Conservation (phyloP, 163 green algal species). For the Prototheca wickerhamii region DNA sequence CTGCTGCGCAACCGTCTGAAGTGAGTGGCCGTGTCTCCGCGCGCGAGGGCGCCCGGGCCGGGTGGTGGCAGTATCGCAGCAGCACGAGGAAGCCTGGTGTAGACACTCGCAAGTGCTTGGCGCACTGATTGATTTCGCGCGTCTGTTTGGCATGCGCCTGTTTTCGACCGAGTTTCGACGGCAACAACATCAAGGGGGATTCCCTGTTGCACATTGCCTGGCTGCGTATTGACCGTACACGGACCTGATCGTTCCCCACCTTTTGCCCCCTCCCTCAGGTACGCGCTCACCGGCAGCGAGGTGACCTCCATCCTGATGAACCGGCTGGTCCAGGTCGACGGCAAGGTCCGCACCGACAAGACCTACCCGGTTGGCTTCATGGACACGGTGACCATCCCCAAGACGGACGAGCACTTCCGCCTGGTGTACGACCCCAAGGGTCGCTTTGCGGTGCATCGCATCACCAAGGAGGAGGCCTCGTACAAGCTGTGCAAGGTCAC, state of each 20-base stretch:
- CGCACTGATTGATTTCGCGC: background rate
- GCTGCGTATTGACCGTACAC: background rate
- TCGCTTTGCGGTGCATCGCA: slow-evolving; percentile 94
- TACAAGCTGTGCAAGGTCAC: slow-evolving; percentile 99
- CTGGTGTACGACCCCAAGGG: slow-evolving; percentile 97
- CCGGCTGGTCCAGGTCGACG: slow-evolving; percentile 94
- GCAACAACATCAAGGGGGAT: no score
- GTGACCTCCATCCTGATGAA: slow-evolving; percentile 96
- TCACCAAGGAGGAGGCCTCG: slow-evolving; percentile 83
- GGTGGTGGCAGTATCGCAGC: no score
- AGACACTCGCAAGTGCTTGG: background rate
- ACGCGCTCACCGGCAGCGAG: slow-evolving; percentile 93
- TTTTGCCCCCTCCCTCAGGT: slow-evolving; percentile 48
- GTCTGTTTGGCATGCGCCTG: background rate
- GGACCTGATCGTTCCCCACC: background rate
- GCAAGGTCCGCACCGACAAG: slow-evolving; percentile 93
- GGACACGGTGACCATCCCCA: slow-evolving; percentile 95
- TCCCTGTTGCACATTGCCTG: no score
- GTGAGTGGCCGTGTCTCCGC: no score
- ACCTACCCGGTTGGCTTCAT: slow-evolving; percentile 97
- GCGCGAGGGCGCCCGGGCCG: no score
- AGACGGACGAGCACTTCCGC: slow-evolving; percentile 98
- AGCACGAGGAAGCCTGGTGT: background rate
- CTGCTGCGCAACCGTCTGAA: slow-evolving; percentile 98
- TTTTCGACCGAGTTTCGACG: no score